Evolutionary conservation across 2,329 filamentous ascomycete species (phyloP), one percentile per base, ranked within the genome.

Genomic region (Dothideomycetes sp.): DNA sequence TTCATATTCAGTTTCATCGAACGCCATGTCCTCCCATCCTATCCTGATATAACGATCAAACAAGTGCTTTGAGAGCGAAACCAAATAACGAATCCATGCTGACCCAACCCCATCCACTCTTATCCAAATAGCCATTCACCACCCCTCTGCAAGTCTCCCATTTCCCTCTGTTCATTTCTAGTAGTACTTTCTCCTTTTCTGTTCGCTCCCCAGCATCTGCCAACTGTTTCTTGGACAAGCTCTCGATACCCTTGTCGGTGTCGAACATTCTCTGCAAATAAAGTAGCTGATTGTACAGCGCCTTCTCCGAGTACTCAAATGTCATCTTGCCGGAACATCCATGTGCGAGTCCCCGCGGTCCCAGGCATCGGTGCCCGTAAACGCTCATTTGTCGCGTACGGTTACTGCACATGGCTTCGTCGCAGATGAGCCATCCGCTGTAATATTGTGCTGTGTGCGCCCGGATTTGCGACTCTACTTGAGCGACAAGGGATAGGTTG

Each of bases 381-480:
- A 98, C 91, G 52, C 79, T 84, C 70, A 96, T 88, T 58, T 94
- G 86, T 36, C 89, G 76, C 2, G 91, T 96, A 41, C 85, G 81
- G 55, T 79, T 83, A 19, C 81, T 83, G 60, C 91, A 98, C 24
- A 84, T 79, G 2, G 84, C 68, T 59, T 98, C 91, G 58, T 94
- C 84, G 60, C 91, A 98, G 30, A 85, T 71, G 4, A 98, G 75
- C 80, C 85, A 93, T 44, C 79, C 87, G 54, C 94, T 84, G 61
- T 98, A 96, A 69, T 98, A 98, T 35, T 76, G 75, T 8, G 83
- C 72, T 5, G 85, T 84, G 51, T 87, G 77, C 24, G 73, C 66
- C 35, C 91, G 81, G 49, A 96, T 79, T 44, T 89, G 81, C 40
- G 77, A 72, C 58, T 98, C 91, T 4, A 96, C 69, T 59, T 98